Evolutionary conservation across 2,329 filamentous ascomycete genomes (phyloP), one percentile per base, ranked within the genome.

Genomic region (Aschersonia sp.): DNA sequence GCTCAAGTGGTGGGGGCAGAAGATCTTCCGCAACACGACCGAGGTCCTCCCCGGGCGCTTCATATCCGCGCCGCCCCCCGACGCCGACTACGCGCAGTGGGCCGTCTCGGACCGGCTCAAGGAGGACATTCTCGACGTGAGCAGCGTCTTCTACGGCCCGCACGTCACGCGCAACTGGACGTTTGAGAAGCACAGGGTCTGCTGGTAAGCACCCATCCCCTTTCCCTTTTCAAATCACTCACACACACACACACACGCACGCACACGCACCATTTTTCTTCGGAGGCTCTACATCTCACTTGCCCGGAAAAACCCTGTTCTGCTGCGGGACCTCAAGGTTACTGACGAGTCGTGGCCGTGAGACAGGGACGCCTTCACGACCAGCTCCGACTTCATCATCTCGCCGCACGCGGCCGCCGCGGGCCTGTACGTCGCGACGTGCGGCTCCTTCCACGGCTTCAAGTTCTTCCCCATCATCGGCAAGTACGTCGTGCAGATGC

Each of bases 401-500:
- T 76, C 75, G 5, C 75, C 76, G 0, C 71, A 81, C 53, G 50
- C 69, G 0, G 67, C 64, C 33, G 73, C 56, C 22, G 58, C 58
- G 44, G 77, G 77, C 29, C 62, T 85, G 0, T 83, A 75, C 54
- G 56, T 85, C 2, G 80, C 79, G 0, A 77, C 76, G 0, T 79
- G 78, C 10, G 80, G 80, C 6, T 82, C 78, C 0, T 81, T 83
- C 54, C 80, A 85, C 60, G 74, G 76, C 12, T 83, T 72, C 68
- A 83, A 84, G 60, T 83, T 85, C 60, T 70, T 84, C 49, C 80
- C 80, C 0, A 71, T 76, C 3, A 71, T 82, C 30, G 79, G 81
- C 5, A 75, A 73, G 53, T 83, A 83, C 53, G 68, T 80, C 31
- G 58, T 70, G n/a, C 70, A 76, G 54, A 74, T 74, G 78, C 61